Base-by-base conservation (phyloP, 306 rosid genomes). In the Comarum palustre region DNA sequence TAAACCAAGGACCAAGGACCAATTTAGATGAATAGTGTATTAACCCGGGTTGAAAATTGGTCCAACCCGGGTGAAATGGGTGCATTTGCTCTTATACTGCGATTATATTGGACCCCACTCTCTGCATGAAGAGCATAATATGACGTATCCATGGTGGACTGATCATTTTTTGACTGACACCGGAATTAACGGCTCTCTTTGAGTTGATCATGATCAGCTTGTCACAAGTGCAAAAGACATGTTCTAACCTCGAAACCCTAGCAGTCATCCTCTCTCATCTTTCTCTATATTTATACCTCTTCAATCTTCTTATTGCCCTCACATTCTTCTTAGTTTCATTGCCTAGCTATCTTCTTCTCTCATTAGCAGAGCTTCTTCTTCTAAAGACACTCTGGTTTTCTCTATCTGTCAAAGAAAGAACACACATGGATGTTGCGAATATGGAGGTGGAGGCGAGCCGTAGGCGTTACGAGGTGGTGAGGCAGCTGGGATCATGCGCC, bases 401-500 rank as follows among this genome's bases (percentile, higher is more conserved):
- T 32, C 36, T 32, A 32, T 48, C 55, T 48, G 1, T 52, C 13
- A 57, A 57, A 57, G 34, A 57, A 54, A 54, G 31, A 54, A 54
- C 9, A 58, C 15, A 31, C 31, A 59, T 59, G 65, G 20, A 59
- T 41, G 65, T 59, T 59, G 65, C 65, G 25, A 45, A 16, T 8
- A 67, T 45, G 57, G 24, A 32, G 15, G 27, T 45, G 20, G 41
- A 29, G 12, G n/a, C 65, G 65, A 59, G 41, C 3, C 19, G 2
- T 24, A 11, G 29, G 12, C 77, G 45, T 1, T 84, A 74, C 24
- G 89, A 87, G 80, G 74, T 71, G 67, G 84, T 92, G 55, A 65
- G 82, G 6, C 78, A 79, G 36, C 78, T 92, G 1, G 90, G 88
- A 0, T 79, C 86, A 17, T 77, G 84, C 82, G 88, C 86, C 73